Conservation (phyloP, 2,329 filamentous ascomycete species). For the Diaporthe destruens region DNA sequence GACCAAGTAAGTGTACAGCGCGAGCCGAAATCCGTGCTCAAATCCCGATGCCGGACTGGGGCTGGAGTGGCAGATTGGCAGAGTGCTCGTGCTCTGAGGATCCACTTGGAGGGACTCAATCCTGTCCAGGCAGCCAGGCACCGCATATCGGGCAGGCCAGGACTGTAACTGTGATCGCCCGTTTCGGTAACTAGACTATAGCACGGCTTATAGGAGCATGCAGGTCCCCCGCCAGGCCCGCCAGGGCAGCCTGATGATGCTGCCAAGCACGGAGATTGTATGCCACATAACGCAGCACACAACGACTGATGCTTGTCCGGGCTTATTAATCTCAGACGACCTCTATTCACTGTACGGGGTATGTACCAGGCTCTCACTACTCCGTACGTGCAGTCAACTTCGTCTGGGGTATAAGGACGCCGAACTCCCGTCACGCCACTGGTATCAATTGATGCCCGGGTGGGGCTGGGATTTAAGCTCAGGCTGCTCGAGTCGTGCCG, state of each 20-base stretch:
- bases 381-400: neutral
- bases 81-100: too few species aligned
- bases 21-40: constrained; percentile 2
- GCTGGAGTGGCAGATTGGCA: neutral
- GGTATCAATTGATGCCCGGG: too few species aligned
- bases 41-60: constrained; percentile 19
- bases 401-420: neutral
- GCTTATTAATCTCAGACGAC: neutral
- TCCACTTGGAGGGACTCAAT: constrained; percentile 5
- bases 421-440: neutral
- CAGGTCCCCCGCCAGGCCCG: constrained; percentile 20
- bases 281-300: constrained; percentile 13
- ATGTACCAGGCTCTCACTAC: too few species aligned
- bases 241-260: constrained; percentile 9
- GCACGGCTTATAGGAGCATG: neutral
- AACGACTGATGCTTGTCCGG: neutral
- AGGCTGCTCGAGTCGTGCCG: constrained; percentile 23
- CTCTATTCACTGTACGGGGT: neutral
- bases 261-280: constrained; percentile 21
- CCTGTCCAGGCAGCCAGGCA: neutral
- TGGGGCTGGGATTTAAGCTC: neutral
- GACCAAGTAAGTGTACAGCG: neutral
- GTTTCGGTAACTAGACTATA: constrained; percentile 21
- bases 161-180: neutral
- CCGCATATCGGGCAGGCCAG: neutral